These are phyloP conservation scores for Penicillium psychrofluorescens DNA, from an alignment of 495 filamentous ascomycete species.

Conservation along the genomic window DNA sequence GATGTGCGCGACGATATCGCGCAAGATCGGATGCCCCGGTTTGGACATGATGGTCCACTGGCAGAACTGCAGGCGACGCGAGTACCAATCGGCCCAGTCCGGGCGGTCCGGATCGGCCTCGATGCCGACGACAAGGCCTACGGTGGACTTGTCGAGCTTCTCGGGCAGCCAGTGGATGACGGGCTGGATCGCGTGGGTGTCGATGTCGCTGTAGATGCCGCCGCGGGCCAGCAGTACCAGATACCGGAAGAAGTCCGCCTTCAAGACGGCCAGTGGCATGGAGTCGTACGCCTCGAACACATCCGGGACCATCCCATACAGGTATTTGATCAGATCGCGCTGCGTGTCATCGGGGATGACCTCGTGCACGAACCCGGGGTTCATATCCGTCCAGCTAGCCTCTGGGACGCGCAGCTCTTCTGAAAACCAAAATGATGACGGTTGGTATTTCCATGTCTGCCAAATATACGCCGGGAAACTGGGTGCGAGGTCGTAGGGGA, in stretches of 20 bases:
- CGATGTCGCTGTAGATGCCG: conserved; percentile 95
- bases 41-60: conserved; percentile 98
- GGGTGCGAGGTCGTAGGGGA: conserved; percentile 77
- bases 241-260: conserved; percentile 98
- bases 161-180: conserved; percentile 83
- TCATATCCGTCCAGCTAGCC: conserved; percentile 83
- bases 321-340: conserved; percentile 68
- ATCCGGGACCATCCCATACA: conserved; percentile 83
- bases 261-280: conserved; percentile 79
- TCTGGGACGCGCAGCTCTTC: conserved; percentile 71
- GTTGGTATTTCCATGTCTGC: conserved; percentile 97
- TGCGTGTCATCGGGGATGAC: conserved; percentile 90
- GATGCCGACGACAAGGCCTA: conserved; percentile 88
- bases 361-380: conserved; percentile 91
- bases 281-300: conserved; percentile 87
- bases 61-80: conserved; percentile 92
- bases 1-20: conserved; percentile 80
- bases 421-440: conserved; percentile 68
- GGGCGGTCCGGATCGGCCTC: conserved; percentile 90
- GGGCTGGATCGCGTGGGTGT: conserved; percentile 76
- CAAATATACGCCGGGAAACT: conserved; percentile 98
- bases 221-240: conserved; percentile 88
- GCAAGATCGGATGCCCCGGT: conserved; percentile 85
- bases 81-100: conserved; percentile 96
- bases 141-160: conserved; percentile 61